Conservation (phyloP, 2,329 filamentous ascomycete species). For the Colletotrichum paranaense region DNA sequence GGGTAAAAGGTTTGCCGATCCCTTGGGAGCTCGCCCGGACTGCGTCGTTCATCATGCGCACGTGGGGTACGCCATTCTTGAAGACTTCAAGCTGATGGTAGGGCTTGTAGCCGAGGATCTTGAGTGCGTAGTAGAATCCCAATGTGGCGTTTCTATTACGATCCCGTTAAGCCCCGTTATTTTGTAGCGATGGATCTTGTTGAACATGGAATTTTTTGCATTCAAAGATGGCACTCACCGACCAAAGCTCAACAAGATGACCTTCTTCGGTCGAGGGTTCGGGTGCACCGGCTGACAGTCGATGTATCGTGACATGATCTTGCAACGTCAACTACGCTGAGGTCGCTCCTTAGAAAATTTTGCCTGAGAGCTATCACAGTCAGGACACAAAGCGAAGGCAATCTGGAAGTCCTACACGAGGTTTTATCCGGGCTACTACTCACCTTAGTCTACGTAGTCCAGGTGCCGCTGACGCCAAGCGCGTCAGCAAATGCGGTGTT, state of each 20-base stretch:
- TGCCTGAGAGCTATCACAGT: background rate
- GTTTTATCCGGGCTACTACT: background rate
- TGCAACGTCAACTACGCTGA: too few relatives aligned
- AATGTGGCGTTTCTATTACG: conserved; percentile 43
- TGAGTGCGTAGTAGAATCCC: conserved; percentile 47
- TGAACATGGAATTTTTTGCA: too few relatives aligned
- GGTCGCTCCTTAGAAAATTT: background rate
- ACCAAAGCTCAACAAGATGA: conserved; percentile 51
- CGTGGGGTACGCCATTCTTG: conserved; percentile 36
- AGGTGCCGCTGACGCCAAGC: background rate
- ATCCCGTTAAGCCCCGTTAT: background rate
- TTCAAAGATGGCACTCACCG: conserved; percentile 40
- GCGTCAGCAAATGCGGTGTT: background rate
- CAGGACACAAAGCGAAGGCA: background rate
- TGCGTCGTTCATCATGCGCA: conserved; percentile 45
- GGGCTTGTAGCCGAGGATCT: conserved; percentile 48
- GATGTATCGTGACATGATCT: conserved; percentile 48
- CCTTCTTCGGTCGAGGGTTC: conserved; percentile 45
- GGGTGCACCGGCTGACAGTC: conserved; percentile 47
- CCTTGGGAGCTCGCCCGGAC: conserved; percentile 43
- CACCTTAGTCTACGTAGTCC: background rate
- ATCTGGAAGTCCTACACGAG: background rate
- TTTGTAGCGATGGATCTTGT: too few relatives aligned
- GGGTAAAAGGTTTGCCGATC: conserved; percentile 44
- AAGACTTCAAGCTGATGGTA: conserved; percentile 50